Conservation (phyloP, 768 basidiomycete species). For the Phlegmacium glaucopus region DNA sequence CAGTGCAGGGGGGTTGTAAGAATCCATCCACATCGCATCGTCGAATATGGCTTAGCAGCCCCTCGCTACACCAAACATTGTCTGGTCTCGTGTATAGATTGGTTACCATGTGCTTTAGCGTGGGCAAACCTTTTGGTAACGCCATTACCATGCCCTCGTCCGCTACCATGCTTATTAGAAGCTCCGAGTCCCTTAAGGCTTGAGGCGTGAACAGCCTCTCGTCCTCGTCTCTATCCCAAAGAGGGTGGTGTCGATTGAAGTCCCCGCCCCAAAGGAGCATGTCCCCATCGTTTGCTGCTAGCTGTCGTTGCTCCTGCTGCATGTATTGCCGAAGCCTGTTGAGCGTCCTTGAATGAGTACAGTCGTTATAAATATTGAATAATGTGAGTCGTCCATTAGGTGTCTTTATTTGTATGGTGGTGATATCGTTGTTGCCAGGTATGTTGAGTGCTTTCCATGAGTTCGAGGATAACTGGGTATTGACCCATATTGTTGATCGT, state of each 20-base stretch:
- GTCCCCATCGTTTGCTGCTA: neutral
- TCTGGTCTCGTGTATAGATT: neutral
- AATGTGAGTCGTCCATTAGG: conserved; percentile 10
- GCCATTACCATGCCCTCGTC: conserved; percentile 30
- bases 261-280: conserved; percentile 32
- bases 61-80: neutral
- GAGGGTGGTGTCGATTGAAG: conserved; percentile 39
- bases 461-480: conserved; percentile 3
- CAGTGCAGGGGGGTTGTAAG: conserved; percentile 20
- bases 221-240: conserved; percentile 33
- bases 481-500: conserved; percentile 14
- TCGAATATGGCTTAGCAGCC: neutral
- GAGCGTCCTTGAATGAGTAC: conserved; percentile 7
- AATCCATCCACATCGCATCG: conserved; percentile 22
- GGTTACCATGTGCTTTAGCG: neutral
- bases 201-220: conserved; percentile 30
- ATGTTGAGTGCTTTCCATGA: conserved; percentile 17
- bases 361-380: conserved; percentile 23
- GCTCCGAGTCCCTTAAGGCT: conserved; percentile 17
- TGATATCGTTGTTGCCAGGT: conserved; percentile 14
- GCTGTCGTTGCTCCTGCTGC: neutral
- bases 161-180: conserved; percentile 23
- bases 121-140: conserved; percentile 14
- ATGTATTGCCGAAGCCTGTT: neutral
- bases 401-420: conserved; percentile 14